These are phyloP conservation scores for Penicillium occitanis DNA, from an alignment of 2,329 filamentous ascomycete species.

Conservation along the genomic window DNA sequence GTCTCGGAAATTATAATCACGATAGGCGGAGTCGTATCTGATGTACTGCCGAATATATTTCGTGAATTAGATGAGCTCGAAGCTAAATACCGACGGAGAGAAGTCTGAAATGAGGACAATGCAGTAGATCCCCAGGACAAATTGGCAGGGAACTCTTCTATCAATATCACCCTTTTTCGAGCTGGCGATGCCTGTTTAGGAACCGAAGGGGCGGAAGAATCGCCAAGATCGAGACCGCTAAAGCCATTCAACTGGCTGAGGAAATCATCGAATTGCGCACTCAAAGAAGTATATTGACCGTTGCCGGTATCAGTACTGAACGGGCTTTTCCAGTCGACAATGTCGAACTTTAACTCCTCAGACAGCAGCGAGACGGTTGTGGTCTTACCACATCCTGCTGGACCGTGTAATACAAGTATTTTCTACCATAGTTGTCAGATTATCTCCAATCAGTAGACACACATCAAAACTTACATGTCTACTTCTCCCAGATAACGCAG, in stretches of 20 bases:
- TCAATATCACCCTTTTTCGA: conserved; percentile 61
- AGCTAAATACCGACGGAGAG: conserved; percentile 73
- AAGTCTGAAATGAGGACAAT: conserved; percentile 69
- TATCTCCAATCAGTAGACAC: not conserved
- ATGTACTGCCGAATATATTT: conserved; percentile 20
- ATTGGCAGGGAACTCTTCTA: conserved; percentile 81
- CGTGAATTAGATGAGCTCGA: conserved; percentile 45
- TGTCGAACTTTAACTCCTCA: conserved; percentile 69
- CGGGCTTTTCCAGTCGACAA: conserved; percentile 91
- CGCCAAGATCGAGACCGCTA: conserved; percentile 61
- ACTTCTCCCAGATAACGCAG: conserved; percentile 63
- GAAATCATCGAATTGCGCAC: conserved; percentile 89
- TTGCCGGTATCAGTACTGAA: conserved; percentile 59
- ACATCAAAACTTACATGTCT: conserved; percentile 35
- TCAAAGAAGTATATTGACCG: conserved; percentile 66
- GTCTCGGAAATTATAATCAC: conserved; percentile 93
- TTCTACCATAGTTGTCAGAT: conserved; percentile 52
- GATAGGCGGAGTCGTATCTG: conserved; percentile 64
- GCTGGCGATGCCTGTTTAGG: conserved; percentile 12
- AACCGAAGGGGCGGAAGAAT: not conserved
- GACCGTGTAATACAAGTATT: conserved; percentile 80
- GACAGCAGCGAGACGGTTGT: conserved; percentile 79
- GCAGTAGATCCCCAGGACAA: conserved; percentile 65
- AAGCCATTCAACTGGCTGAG: conserved; percentile 78
- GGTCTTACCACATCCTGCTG: conserved; percentile 90